Percentiles rank a stretch among this genome's conserved stretches.
phyloP scores from a whole-genome alignment of 1,139 yeast genomes.

The Nakaseomyces kungkrabaensis region DNA sequence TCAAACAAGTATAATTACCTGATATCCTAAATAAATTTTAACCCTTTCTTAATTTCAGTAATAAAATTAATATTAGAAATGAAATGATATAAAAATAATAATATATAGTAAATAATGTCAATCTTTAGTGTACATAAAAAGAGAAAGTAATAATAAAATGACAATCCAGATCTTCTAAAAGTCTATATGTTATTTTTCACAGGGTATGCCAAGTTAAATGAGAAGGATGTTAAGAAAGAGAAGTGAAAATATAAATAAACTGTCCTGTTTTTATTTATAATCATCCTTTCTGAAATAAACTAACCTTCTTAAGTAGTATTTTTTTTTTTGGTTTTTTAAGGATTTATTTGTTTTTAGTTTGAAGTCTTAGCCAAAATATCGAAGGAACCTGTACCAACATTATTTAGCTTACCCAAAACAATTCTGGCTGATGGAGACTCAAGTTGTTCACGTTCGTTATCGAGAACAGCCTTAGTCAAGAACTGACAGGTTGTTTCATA shows the following conservation, averaged over 20 bases:
- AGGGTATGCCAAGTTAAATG: background rate
- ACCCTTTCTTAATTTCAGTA: no score
- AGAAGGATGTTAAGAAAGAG: background rate
- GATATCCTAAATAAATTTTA: no score
- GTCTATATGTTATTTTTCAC: background rate
- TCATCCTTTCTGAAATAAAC: no score
- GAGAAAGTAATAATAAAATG: background rate
- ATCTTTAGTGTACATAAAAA: background rate
- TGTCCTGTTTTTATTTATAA: background rate
- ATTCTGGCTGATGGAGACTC: conserved; percentile 93
- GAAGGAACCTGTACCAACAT: conserved; percentile 94
- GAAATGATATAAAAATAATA: background rate
- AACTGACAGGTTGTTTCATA: conserved; percentile 98
- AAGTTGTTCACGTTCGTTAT: conserved; percentile 79
- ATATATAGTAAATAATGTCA: background rate
- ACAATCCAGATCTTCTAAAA: background rate
- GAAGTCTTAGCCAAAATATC: conserved; percentile 72
- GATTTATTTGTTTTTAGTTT: conserved; percentile 5
- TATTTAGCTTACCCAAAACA: conserved; percentile 83
- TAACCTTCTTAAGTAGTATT: no score
- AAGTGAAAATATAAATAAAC: background rate
- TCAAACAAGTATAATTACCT: no score
- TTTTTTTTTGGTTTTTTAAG: background rate
- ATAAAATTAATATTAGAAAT: background rate
- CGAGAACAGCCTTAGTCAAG: conserved; percentile 90